phyloP scores from a whole-genome alignment of 345 rosid species.

The Corchorus capsularis region DNA sequence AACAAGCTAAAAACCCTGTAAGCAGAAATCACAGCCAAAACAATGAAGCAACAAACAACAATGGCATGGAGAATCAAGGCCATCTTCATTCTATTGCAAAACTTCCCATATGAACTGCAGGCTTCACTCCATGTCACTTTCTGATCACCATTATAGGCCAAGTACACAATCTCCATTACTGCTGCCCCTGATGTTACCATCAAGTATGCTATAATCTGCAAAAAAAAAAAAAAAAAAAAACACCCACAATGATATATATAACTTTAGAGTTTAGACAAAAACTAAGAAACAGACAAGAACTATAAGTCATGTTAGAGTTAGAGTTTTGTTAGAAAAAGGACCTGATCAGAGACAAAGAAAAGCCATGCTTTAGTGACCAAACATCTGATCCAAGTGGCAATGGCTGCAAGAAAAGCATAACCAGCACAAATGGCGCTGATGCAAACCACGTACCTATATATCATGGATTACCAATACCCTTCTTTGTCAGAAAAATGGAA shows the following conservation, averaged over 20 bases:
- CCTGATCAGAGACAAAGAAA: slow-evolving; percentile 91
- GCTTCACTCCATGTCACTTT: slow-evolving; percentile 86
- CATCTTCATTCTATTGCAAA: slow-evolving; percentile 55
- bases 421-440: slow-evolving; percentile 60
- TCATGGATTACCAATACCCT: neutral
- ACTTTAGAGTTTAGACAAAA: neutral
- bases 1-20: slow-evolving; percentile 67
- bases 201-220: slow-evolving; percentile 75
- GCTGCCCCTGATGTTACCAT: slow-evolving; percentile 81
- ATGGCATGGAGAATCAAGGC: slow-evolving; percentile 67
- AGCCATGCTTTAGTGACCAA: slow-evolving; percentile 72
- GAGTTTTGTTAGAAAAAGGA: slow-evolving; percentile 13
- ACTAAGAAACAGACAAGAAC: neutral
- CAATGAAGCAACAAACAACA: slow-evolving; percentile 55
- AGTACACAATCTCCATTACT: slow-evolving; percentile 56
- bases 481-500: neutral
- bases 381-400: slow-evolving; percentile 57
- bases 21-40: slow-evolving; percentile 73
- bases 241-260: neutral
- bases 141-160: slow-evolving; percentile 67
- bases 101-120: slow-evolving; percentile 60
- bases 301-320: neutral
- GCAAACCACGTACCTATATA: slow-evolving; percentile 67
- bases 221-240: neutral
- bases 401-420: slow-evolving; percentile 67